A percentile compares a stretch with the other conserved stretches of the same genome.
Evolutionary conservation across 257 asterid genomes (phyloP).

Genomic region (Solanum corneliomulleri): DNA sequence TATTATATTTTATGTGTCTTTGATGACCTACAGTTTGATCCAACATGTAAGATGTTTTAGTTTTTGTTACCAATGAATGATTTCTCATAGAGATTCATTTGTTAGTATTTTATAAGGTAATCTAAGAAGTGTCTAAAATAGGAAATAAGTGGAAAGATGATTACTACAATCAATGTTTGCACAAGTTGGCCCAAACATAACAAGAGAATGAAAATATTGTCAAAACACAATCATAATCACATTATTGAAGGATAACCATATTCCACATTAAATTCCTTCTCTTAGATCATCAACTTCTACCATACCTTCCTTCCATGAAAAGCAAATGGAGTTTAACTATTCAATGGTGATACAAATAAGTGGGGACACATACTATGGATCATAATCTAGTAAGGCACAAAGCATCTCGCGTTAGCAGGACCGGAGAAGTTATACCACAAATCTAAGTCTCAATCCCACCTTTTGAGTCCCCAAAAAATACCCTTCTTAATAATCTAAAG

Average conservation of each 20-base stretch:
- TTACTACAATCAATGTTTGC: background rate
- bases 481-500: constrained; percentile 6
- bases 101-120: background rate
- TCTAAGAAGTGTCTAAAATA: background rate
- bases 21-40: background rate
- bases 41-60: background rate
- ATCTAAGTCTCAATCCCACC: background rate
- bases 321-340: background rate
- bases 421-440: background rate
- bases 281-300: background rate
- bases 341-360: background rate
- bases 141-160: background rate
- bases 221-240: background rate
- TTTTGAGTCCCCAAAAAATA: background rate
- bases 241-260: background rate
- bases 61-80: background rate
- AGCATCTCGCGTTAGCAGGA: background rate
- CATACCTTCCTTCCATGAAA: background rate
- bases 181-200: background rate
- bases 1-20: background rate
- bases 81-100: background rate
- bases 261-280: background rate
- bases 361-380: background rate
- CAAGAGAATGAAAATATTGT: background rate
- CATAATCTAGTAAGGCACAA: background rate